Evolutionary conservation across 495 filamentous ascomycete species (phyloP).

Genomic region (Astrothelium subdiscretum): DNA sequence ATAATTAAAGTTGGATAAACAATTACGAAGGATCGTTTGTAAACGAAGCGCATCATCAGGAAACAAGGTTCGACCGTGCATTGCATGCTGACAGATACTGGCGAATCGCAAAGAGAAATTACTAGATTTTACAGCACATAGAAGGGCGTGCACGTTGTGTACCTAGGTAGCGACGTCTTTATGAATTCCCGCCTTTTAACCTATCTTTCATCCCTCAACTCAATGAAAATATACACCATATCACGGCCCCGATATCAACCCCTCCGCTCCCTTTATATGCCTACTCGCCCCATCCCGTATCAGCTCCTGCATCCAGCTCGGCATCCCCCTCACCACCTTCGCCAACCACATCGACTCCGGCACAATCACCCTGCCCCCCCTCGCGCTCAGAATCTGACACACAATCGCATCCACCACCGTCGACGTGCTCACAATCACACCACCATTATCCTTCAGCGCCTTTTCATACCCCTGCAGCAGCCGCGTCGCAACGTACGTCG

Average conservation of each 20-base stretch:
- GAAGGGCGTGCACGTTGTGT: too few relatives aligned
- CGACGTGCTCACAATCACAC: constrained; percentile 14
- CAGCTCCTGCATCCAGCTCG: constrained; percentile 15
- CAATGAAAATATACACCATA: too few relatives aligned
- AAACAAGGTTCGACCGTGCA: too few relatives aligned
- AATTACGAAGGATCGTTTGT: too few relatives aligned
- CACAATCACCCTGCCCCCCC: constrained; percentile 17
- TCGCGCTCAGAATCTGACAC: constrained; percentile 16
- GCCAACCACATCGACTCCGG: neutral
- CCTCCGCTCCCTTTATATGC: neutral
- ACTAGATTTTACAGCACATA: too few relatives aligned
- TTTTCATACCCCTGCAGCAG: constrained; percentile 13
- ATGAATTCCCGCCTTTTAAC: too few relatives aligned
- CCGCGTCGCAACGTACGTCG: constrained; percentile 23
- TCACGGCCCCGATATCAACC: neutral
- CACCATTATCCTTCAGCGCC: constrained; percentile 5
- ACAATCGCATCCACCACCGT: constrained; percentile 19
- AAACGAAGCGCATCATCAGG: too few relatives aligned
- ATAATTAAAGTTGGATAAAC: too few relatives aligned
- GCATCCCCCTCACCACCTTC: constrained; percentile 6
- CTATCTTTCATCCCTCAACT: too few relatives aligned
- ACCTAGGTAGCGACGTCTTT: too few relatives aligned
- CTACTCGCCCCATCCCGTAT: neutral
- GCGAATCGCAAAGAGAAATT: too few relatives aligned
- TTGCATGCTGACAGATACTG: too few relatives aligned